Evolutionary conservation across 1,139 yeast genomes (phyloP).

Genomic region (Yamadazyma atlantica): DNA sequence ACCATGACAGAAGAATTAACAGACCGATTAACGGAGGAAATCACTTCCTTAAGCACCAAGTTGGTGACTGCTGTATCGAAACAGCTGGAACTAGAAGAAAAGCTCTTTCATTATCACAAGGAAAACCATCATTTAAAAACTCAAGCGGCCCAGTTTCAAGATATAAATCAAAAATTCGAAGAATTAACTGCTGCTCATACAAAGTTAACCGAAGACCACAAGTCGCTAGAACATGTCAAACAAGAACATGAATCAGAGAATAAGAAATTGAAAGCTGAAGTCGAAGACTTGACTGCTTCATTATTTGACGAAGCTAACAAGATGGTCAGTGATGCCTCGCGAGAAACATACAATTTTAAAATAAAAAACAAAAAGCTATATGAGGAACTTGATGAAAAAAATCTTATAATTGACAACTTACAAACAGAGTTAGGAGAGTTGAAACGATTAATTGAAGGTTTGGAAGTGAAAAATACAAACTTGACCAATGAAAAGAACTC

Average conservation of each 20-base stretch:
- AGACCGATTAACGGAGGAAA: conserved; percentile 52
- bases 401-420: conserved; percentile 61
- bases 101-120: conserved; percentile 30
- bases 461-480: conserved; percentile 30
- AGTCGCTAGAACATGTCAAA: conserved; percentile 34
- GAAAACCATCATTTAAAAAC: conserved; percentile 28
- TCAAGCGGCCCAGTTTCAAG: conserved; percentile 17
- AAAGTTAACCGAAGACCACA: conserved; percentile 34
- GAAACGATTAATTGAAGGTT: conserved; percentile 49
- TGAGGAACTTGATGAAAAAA: conserved; percentile 72
- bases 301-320: conserved; percentile 77
- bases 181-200: conserved; percentile 28
- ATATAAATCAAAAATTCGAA: conserved; percentile 28
- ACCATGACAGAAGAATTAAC: conserved; percentile 10
- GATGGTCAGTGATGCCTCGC: conserved; percentile 73
- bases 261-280: conserved; percentile 60
- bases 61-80: conserved; percentile 61
- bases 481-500: conserved; percentile 9
- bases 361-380: conserved; percentile 56
- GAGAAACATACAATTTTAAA: conserved; percentile 54
- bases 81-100: conserved; percentile 54
- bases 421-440: conserved; percentile 71
- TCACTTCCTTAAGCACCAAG: conserved; percentile 57
- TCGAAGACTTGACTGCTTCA: conserved; percentile 74
- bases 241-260: conserved; percentile 59